phyloP scores from a whole-genome alignment of 2,329 filamentous ascomycete genomes.

The Arthrobotrys sphaeroides region DNA sequence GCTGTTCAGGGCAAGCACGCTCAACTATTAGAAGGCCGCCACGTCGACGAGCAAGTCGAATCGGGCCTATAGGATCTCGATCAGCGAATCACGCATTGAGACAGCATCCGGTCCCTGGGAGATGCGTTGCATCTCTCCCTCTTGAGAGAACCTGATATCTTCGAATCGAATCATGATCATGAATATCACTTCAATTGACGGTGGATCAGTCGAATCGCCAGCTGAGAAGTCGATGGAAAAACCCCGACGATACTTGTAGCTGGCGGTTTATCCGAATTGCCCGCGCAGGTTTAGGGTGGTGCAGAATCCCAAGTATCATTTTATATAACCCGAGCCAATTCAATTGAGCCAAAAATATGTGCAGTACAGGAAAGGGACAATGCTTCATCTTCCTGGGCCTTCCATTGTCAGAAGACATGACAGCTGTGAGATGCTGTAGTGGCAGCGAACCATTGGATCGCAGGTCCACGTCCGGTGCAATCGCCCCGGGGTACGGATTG shows the following conservation, averaged over 20 bases:
- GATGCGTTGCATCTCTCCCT: slow-evolving; percentile 39
- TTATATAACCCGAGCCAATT: slow-evolving; percentile 33
- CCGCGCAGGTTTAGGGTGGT: slow-evolving; percentile 37
- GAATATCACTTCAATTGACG: slow-evolving; percentile 16
- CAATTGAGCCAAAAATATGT: slow-evolving; percentile 43
- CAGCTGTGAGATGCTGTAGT: slow-evolving; percentile 53
- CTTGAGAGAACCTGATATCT: slow-evolving; percentile 35
- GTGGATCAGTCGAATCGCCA: slow-evolving; percentile 28
- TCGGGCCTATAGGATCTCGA: slow-evolving; percentile 51
- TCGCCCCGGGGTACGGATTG: slow-evolving; percentile 37
- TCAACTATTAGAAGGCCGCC: slow-evolving; percentile 52
- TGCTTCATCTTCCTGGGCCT: slow-evolving; percentile 41
- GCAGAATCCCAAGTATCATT: slow-evolving; percentile 14
- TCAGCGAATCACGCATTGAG: slow-evolving; percentile 52
- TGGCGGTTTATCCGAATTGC: slow-evolving; percentile 48
- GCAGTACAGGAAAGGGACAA: slow-evolving; percentile 18
- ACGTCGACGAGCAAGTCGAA: slow-evolving; percentile 45
- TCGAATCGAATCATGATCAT: slow-evolving; percentile 20
- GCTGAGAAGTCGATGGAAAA: slow-evolving; percentile 8
- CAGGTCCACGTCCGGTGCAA: slow-evolving; percentile 21
- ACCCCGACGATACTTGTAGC: slow-evolving; percentile 19
- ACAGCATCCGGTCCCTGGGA: slow-evolving; percentile 49
- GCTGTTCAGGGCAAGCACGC: slow-evolving; percentile 36
- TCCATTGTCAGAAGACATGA: slow-evolving; percentile 52
- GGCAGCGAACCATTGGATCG: slow-evolving; percentile 53